Evolutionary conservation across 2,329 filamentous ascomycete genomes (phyloP).

Genomic region (Clarireedia homoeocarpa): DNA sequence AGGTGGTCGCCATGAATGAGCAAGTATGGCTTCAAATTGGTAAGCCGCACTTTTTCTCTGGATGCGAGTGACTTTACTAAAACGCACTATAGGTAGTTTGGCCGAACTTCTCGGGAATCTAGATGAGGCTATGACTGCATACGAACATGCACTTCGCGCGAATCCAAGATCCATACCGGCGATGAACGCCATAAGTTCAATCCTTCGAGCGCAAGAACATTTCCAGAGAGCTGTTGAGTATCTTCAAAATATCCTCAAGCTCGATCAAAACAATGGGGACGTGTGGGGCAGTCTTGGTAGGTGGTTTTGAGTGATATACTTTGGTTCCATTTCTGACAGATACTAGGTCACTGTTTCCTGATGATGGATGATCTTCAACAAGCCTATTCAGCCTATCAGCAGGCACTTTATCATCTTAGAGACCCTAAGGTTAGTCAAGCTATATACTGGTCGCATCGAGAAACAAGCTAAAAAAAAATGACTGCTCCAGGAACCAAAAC

Average conservation of each 20-base stretch:
- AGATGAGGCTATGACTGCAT: conserved; percentile 83
- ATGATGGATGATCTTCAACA: conserved; percentile 99
- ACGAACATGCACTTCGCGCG: conserved; percentile 80
- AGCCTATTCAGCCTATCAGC: conserved; percentile 93
- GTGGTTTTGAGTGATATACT: conserved; percentile 23
- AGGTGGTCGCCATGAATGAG: conserved; percentile 75
- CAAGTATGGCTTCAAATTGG: conserved; percentile 87
- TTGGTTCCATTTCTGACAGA: conserved; percentile 15
- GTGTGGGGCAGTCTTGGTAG: conserved; percentile 91
- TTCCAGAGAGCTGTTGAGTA: conserved; percentile 94
- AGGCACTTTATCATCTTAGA: conserved; percentile 83
- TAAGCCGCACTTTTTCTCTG: conserved; percentile 39
- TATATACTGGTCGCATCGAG: neutral
- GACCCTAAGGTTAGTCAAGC: conserved; percentile 69
- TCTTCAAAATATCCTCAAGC: conserved; percentile 79
- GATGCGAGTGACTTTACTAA: conserved; percentile 25
- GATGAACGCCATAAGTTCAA: conserved; percentile 90
- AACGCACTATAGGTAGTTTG: conserved; percentile 56
- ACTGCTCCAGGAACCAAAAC: conserved; percentile 68
- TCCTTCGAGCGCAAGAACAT: conserved; percentile 84
- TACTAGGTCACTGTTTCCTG: conserved; percentile 83
- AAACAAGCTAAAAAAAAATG: conserved; percentile 10
- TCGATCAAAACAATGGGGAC: conserved; percentile 85
- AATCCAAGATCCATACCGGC: conserved; percentile 84
- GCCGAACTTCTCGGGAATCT: conserved; percentile 82